A percentile compares a stretch with the other conserved stretches of the same genome.
These are phyloP conservation scores for Hypoxylon sp. DNA, from an alignment of 2,329 filamentous ascomycete genomes.

Conservation along the genomic window DNA sequence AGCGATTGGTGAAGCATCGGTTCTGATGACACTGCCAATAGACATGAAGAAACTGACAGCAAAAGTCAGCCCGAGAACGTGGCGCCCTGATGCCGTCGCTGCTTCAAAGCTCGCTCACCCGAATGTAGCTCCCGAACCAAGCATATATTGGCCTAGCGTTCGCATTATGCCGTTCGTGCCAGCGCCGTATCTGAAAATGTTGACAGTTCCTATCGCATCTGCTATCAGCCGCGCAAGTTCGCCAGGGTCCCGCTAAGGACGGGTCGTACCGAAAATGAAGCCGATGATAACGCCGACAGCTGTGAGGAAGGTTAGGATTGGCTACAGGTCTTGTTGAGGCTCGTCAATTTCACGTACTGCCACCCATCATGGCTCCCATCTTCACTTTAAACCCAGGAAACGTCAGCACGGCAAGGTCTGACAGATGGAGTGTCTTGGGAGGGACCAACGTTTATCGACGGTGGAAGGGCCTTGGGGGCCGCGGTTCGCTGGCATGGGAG, in stretches of 20 bases:
- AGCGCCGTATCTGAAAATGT: constrained; percentile 93
- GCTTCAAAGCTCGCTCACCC: constrained; percentile 66
- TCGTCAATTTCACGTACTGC: constrained; percentile 71
- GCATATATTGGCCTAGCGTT: constrained; percentile 96
- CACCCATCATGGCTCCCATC: constrained; percentile 99
- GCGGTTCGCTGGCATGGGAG: constrained; percentile 62
- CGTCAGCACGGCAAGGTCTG: constrained; percentile 41
- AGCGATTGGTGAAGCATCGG: constrained; percentile 81
- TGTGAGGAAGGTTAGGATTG: constrained; percentile 49
- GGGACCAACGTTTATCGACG: constrained; percentile 70
- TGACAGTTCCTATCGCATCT: constrained; percentile 76
- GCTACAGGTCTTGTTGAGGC: background rate
- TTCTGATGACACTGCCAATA: constrained; percentile 94
- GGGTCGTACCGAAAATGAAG: constrained; percentile 85
- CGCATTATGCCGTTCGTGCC: constrained; percentile 93
- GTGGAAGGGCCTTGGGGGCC: constrained; percentile 67
- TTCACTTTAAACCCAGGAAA: constrained; percentile 69
- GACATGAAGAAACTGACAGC: constrained; percentile 89
- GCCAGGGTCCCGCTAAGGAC: background rate
- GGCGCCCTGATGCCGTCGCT: background rate
- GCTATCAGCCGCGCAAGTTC: constrained; percentile 19
- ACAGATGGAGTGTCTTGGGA: background rate
- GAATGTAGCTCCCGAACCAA: constrained; percentile 92
- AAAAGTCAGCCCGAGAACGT: constrained; percentile 27
- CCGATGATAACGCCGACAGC: constrained; percentile 96